Evolutionary conservation across 176 grass and related monocot genomes (phyloP), one percentile per base, ranked within the genome.

Genomic region (Carex pumila): DNA sequence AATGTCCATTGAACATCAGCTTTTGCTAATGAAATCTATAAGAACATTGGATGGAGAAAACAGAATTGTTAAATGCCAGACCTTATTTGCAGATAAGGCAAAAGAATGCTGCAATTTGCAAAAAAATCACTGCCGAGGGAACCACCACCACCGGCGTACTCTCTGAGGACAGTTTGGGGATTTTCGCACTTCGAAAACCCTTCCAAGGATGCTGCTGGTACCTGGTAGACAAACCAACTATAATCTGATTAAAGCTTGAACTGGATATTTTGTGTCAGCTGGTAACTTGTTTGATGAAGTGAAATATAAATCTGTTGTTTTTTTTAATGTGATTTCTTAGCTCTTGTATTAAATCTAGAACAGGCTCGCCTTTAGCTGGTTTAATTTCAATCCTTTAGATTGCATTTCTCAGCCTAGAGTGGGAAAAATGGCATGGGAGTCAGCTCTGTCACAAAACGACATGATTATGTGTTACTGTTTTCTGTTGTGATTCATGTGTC

Each of bases 131-230:
- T 11, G 84, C 85, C 1, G 93, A 91, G 80, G 93, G 97, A 71
- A 81, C 90, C 12, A 95, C 93, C 66, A 95, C 72, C 95, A 89
- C 68, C 86, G 2, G 93, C 93, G 0, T 95, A 99, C 12, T 87
- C 96, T 3, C 73, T 99, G 88, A 99, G 94, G 86, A 94, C 97
- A 70, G 82, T 85, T 45, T 99, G 93, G 97, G 91, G 93, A 4
- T 95, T 95, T 83, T 57, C 93, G 1, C 89, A 90, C 61, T 99
- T 99, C 39, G 87, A 99, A 85, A 92, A 99, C 52, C 96, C 96
- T 31, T 74, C 88, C 14, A 87, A 94, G 88, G 93, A 91, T 52
- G 93, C 91, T 60, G 86, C 90, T 80, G 93, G 96, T 73, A 89
- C 96, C 62, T 99, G 96, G 93, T 95, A 95, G 89, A 89, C 83